Percentiles rank a stretch among this genome's conserved stretches.
Conservation (phyloP, 148 eudicot genomes). For the Gaultheria prostrata region DNA sequence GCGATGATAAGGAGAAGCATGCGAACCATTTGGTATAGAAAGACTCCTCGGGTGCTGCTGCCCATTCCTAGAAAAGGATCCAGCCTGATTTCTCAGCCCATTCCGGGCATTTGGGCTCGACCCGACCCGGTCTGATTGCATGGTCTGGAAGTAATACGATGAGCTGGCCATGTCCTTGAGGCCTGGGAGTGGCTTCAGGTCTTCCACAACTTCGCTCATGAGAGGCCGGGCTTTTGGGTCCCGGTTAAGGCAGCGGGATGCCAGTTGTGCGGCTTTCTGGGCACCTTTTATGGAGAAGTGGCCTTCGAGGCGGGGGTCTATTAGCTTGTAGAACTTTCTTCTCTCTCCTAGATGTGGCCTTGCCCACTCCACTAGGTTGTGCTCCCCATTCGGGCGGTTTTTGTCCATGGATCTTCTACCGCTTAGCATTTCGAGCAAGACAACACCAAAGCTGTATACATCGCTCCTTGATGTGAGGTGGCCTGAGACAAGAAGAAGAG, state of each 20-base stretch:
- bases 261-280: slow-evolving; percentile 58
- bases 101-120: slow-evolving; percentile 39
- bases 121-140: slow-evolving; percentile 46
- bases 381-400: slow-evolving; percentile 54
- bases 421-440: slow-evolving; percentile 50
- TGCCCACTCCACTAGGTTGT: slow-evolving; percentile 60
- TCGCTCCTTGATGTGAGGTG: slow-evolving; percentile 59
- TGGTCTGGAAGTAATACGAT: slow-evolving; percentile 49
- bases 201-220: slow-evolving; percentile 60
- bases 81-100: slow-evolving; percentile 29
- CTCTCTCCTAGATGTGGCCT: slow-evolving; percentile 52
- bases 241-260: slow-evolving; percentile 56
- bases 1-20: slow-evolving; percentile 42
- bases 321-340: slow-evolving; percentile 44
- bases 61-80: slow-evolving; percentile 39
- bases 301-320: slow-evolving; percentile 62
- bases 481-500: slow-evolving; percentile 28
- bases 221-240: slow-evolving; percentile 49
- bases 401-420: slow-evolving; percentile 64
- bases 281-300: slow-evolving; percentile 60
- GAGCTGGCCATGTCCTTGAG: slow-evolving; percentile 64
- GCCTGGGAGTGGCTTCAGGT: slow-evolving; percentile 49
- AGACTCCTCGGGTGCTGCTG: slow-evolving; percentile 44
- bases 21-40: slow-evolving; percentile 40
- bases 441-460: slow-evolving; percentile 61